Evolutionary conservation across 139 green algal genomes (phyloP).

Genomic region (Picochlorum sp.): DNA sequence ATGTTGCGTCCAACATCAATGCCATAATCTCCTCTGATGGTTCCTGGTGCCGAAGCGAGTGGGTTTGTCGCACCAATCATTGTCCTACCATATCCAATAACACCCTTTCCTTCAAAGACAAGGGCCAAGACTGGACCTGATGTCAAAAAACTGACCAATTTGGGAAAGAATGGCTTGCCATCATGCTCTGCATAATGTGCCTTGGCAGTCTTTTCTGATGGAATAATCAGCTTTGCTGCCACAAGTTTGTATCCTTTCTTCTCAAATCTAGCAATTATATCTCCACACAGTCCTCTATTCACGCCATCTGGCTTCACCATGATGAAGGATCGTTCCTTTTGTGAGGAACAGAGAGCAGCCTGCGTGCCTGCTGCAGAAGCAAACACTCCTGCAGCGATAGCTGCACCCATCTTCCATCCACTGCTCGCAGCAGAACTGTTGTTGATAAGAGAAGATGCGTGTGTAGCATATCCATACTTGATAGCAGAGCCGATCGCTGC

Average conservation of each 20-base stretch:
- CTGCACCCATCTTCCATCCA: too few species aligned
- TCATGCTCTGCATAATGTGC: conserved; percentile 50
- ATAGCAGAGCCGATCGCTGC: too few species aligned
- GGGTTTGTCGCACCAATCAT: conserved; percentile 79
- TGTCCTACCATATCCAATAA: conserved; percentile 54
- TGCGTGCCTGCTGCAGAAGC: not conserved
- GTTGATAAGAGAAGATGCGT: too few species aligned
- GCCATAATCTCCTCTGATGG: conserved; percentile 65
- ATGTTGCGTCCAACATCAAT: conserved; percentile 60
- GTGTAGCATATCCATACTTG: too few species aligned
- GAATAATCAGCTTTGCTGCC: conserved; percentile 54
- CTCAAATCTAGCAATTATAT: conserved; percentile 46
- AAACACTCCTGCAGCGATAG: not conserved
- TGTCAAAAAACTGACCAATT: conserved; percentile 54
- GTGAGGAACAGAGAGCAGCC: conserved; percentile 9
- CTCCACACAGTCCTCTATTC: conserved; percentile 30
- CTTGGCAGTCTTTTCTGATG: conserved; percentile 30
- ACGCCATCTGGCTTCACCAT: conserved; percentile 50
- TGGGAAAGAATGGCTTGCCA: conserved; percentile 48
- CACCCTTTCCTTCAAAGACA: conserved; percentile 62
- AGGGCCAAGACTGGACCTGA: conserved; percentile 44
- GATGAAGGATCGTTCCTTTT: conserved; percentile 30
- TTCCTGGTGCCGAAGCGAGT: conserved; percentile 57
- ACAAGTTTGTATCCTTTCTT: conserved; percentile 61
- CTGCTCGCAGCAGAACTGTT: too few species aligned